Percentiles rank a stretch among this genome's conserved stretches.
These are phyloP conservation scores for Aurantiochytrium sp. DNA, from an alignment of 108 stramenopile genomes.

Conservation along the genomic window DNA sequence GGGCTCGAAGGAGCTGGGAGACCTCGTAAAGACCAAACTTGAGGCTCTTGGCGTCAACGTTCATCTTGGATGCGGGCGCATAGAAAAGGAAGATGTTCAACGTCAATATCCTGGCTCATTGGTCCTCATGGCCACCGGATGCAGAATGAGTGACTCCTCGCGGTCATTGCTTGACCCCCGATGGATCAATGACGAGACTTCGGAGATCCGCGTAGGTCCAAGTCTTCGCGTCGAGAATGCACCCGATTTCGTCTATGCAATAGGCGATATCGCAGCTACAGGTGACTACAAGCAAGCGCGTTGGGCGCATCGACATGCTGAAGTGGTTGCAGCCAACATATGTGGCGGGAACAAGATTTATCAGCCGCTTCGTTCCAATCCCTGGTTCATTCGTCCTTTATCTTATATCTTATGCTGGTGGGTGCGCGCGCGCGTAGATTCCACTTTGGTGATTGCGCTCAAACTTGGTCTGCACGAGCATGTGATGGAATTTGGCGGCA, in stretches of 20 bases:
- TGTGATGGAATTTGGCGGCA: not conserved
- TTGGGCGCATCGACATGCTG: not conserved
- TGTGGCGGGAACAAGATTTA: not conserved
- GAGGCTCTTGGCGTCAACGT: not conserved
- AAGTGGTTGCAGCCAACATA: not conserved
- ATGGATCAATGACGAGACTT: not conserved
- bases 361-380: not conserved
- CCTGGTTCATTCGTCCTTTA: not conserved
- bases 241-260: not conserved
- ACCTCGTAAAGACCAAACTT: not conserved
- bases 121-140: not conserved
- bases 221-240: not conserved
- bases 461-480: not conserved
- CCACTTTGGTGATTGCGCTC: not conserved
- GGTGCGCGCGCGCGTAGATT: not conserved
- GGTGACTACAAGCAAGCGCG: constrained; percentile 11
- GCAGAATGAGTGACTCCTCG: not conserved
- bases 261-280: not conserved
- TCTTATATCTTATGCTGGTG: not conserved
- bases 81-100: not conserved
- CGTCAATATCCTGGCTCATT: not conserved
- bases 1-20: not conserved
- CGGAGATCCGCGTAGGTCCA: not conserved
- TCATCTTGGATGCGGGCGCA: not conserved
- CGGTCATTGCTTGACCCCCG: not conserved